These are phyloP conservation scores for Mucor racemosus DNA, from an alignment of 371 early-diverging fungal genomes.

Conservation along the genomic window DNA sequence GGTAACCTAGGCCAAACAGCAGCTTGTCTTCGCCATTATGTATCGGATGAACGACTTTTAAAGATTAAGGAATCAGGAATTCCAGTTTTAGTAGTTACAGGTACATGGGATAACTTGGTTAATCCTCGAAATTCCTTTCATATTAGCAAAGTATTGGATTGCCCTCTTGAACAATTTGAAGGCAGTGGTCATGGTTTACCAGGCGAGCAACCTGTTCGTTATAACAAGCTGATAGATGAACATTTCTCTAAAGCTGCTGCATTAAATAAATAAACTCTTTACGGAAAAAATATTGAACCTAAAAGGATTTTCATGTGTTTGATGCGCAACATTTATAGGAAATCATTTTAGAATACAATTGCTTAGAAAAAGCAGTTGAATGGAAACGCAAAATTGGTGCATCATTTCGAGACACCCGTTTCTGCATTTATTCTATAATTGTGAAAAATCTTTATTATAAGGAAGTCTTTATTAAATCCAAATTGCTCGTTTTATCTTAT, in stretches of 20 bases:
- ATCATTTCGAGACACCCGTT: too few species aligned
- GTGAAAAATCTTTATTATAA: too few species aligned
- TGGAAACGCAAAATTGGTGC: too few species aligned
- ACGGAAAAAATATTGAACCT: too few species aligned
- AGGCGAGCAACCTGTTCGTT: conserved; percentile 22
- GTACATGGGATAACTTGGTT: conserved; percentile 33
- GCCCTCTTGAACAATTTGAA: conserved; percentile 27
- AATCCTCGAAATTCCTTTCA: conserved; percentile 29
- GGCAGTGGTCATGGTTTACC: conserved; percentile 36
- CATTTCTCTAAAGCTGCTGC: conserved; percentile 25
- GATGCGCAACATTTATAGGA: too few species aligned
- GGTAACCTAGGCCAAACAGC: conserved; percentile 31
- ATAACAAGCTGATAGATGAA: conserved; percentile 27
- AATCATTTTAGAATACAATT: too few species aligned
- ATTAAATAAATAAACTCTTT: background rate
- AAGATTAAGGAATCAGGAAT: conserved; percentile 20
- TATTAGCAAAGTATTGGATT: conserved; percentile 19
- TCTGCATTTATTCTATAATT: too few species aligned
- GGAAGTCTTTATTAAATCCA: conserved; percentile 29
- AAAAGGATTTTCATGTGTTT: too few species aligned
- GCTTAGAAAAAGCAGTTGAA: too few species aligned
- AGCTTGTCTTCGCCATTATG: conserved; percentile 33
- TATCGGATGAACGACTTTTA: conserved; percentile 27
- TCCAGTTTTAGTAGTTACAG: conserved; percentile 31
- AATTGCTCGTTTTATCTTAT: conserved; percentile 50